A percentile compares a stretch with the other conserved stretches of the same genome.
Evolutionary conservation across 108 stramenopile genomes (phyloP).

Genomic region (Mediolabrus comicus): DNA sequence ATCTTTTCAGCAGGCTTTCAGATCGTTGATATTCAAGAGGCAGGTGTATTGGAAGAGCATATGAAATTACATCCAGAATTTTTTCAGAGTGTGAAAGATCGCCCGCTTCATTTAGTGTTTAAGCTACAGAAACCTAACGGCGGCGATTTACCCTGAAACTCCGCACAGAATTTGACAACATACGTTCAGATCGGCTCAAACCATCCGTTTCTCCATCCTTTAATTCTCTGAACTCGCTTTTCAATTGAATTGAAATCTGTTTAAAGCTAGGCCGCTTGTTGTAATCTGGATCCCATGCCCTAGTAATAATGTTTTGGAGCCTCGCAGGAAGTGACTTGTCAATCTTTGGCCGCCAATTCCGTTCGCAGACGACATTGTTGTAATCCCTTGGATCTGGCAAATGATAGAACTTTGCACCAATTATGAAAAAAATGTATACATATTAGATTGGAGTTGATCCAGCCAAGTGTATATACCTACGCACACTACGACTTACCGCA

Average conservation of each 20-base stretch:
- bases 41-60: background rate
- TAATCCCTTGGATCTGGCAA: constrained; percentile 8
- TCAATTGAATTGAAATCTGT: constrained; percentile 25
- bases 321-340: constrained; percentile 18
- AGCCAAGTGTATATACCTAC: background rate
- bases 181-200: constrained; percentile 9
- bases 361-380: constrained; percentile 13
- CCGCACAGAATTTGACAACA: constrained; percentile 23
- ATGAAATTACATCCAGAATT: background rate
- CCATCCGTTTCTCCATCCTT: background rate
- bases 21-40: constrained; percentile 3
- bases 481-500: constrained; percentile 26
- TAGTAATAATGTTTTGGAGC: constrained; percentile 33
- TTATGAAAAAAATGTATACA: background rate
- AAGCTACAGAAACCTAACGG: background rate
- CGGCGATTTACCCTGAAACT: constrained; percentile 8
- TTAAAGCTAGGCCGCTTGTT: constrained; percentile 40
- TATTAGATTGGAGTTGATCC: background rate
- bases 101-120: background rate
- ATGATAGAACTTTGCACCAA: constrained; percentile 27
- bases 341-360: constrained; percentile 28
- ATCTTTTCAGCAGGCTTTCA: background rate
- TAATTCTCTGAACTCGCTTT: constrained; percentile 17
- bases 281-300: constrained; percentile 38
- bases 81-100: constrained; percentile 3